These are phyloP conservation scores for Isochrysis galbana DNA, from an alignment of 78 protist species.

Conservation along the genomic window DNA sequence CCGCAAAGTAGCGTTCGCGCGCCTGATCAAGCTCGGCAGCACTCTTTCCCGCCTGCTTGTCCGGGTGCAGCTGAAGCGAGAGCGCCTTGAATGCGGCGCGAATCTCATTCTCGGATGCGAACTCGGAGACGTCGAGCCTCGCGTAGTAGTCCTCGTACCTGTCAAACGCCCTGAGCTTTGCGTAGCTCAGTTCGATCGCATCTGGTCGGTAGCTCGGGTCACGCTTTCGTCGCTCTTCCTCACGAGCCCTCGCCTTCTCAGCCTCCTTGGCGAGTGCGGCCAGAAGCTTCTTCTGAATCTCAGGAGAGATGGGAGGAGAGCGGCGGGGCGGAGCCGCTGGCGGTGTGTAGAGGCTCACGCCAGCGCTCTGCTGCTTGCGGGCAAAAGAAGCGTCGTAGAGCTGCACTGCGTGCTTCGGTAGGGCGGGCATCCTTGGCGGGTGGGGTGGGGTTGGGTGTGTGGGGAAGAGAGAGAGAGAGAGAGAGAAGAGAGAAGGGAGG, in stretches of 20 bases:
- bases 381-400: background rate
- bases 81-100: background rate
- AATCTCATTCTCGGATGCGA: background rate
- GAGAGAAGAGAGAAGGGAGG: too few species aligned
- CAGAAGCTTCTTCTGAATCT: background rate
- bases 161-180: background rate
- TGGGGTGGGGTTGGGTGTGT: too few species aligned
- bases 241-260: background rate
- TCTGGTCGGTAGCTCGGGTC: conserved; percentile 9
- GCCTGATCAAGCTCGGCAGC: background rate
- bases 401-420: background rate
- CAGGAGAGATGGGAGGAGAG: background rate
- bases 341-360: background rate
- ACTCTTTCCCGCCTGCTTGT: background rate
- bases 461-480: too few species aligned
- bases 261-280: background rate
- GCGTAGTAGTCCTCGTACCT: background rate
- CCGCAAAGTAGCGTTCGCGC: background rate
- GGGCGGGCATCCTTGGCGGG: too few species aligned
- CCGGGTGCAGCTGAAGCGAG: conserved; percentile 1
- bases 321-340: background rate
- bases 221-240: conserved; percentile 13
- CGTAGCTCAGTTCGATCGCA: background rate
- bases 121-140: background rate
- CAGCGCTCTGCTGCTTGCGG: background rate